Conservation (phyloP, 345 rosid species). For the Cochlearia excelsa region DNA sequence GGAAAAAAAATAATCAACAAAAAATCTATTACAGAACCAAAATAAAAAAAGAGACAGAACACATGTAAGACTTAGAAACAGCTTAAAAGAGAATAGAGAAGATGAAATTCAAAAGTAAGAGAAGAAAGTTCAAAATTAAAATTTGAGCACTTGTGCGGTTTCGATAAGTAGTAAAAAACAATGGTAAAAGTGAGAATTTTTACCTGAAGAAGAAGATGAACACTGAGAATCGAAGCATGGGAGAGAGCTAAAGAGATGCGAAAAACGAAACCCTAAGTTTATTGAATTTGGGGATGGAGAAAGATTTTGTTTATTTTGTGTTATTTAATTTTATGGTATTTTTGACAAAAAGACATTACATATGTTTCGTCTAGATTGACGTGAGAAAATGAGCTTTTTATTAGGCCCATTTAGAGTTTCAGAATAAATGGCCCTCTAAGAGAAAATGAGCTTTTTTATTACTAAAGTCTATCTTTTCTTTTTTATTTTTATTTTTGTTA, state of each 20-base stretch:
- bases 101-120: too few relatives aligned
- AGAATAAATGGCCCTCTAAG: too few relatives aligned
- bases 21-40: too few relatives aligned
- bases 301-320: neutral
- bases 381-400: neutral
- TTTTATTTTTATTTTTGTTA: too few relatives aligned
- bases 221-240: neutral
- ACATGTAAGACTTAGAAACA: too few relatives aligned
- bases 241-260: neutral
- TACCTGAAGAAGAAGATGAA: slow-evolving; percentile 8
- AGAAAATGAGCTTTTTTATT: too few relatives aligned
- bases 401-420: neutral
- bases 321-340: slow-evolving; percentile 4
- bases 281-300: slow-evolving; percentile 5
- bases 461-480: too few relatives aligned
- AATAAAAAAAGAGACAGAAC: too few relatives aligned
- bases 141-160: neutral
- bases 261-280: slow-evolving; percentile 14
- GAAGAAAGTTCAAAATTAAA: neutral
- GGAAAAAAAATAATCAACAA: too few relatives aligned
- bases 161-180: neutral
- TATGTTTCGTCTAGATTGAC: neutral
- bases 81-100: too few relatives aligned
- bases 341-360: neutral
- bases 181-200: neutral